A percentile compares a stretch with the other conserved stretches of the same genome.
Evolutionary conservation across 1,139 yeast genomes (phyloP).

Genomic region (Sugiyamaella neomexicana): DNA sequence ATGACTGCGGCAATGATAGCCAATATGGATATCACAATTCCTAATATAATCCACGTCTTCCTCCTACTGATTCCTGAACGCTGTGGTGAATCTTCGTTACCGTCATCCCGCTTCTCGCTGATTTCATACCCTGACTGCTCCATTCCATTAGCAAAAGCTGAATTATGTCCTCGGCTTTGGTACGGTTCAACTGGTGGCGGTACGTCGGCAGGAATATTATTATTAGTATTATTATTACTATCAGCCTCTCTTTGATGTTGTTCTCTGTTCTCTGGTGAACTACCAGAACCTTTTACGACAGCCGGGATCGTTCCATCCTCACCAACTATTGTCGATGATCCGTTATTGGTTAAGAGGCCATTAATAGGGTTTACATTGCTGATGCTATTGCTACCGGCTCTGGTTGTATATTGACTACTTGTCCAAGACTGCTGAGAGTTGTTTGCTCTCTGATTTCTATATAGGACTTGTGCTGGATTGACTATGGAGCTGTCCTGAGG

Average conservation of each 20-base stretch:
- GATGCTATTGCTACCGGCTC: background rate
- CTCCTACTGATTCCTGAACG: background rate
- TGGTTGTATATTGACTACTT: constrained; percentile 6
- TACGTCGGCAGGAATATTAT: background rate
- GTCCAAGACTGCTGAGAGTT: constrained; percentile 15
- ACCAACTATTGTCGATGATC: constrained; percentile 13
- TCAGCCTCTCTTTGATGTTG: background rate
- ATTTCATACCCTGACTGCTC: background rate
- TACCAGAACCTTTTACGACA: background rate
- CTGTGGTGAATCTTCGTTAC: background rate
- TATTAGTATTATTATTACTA: background rate
- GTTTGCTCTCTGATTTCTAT: constrained; percentile 9
- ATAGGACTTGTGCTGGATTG: constrained; percentile 2
- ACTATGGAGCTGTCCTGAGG: background rate
- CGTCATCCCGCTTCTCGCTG: background rate
- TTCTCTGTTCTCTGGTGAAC: background rate
- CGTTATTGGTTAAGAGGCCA: background rate
- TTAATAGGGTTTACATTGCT: constrained; percentile 4
- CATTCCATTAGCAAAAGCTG: background rate
- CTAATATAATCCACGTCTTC: constrained; percentile 15
- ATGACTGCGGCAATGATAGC: constrained; percentile 35
- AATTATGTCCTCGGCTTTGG: background rate
- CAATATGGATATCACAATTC: constrained; percentile 25
- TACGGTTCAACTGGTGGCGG: constrained; percentile 15
- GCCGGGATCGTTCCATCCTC: constrained; percentile 12